Conservation (phyloP, 2,329 filamentous ascomycete genomes). For the Aspergillus piperis region DNA sequence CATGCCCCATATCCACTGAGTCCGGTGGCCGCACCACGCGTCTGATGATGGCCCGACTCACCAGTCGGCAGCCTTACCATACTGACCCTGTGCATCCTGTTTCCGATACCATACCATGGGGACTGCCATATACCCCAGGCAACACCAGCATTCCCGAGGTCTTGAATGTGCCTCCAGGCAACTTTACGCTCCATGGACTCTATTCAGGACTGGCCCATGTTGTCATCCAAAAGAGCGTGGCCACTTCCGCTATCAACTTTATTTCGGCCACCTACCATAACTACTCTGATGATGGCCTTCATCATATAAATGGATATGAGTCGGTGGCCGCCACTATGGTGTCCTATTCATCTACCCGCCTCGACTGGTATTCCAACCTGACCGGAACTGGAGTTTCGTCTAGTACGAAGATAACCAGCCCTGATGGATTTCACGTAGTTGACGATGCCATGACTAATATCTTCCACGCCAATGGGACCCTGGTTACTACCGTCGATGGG, state of each 20-base stretch:
- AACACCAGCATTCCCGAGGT: constrained; percentile 1
- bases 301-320: constrained; percentile 39
- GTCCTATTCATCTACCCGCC: constrained; percentile 22
- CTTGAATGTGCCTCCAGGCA: constrained; percentile 7
- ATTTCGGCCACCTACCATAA: constrained; percentile 40
- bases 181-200: constrained; percentile 21
- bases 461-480: constrained; percentile 45
- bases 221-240: constrained; percentile 1
- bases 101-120: constrained; percentile 25
- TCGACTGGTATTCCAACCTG: constrained; percentile 46
- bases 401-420: constrained; percentile 43
- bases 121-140: constrained; percentile 13
- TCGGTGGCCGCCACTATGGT: constrained; percentile 29
- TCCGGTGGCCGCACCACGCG: constrained; percentile 42
- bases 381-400: constrained; percentile 32
- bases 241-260: constrained; percentile 17
- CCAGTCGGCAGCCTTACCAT: constrained; percentile 31
- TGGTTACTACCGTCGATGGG: constrained; percentile 43
- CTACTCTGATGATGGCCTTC: constrained; percentile 40
- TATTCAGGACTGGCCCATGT: constrained; percentile 16
- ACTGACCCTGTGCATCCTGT: constrained; percentile 26
- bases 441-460: constrained; percentile 41
- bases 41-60: constrained; percentile 47
- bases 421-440: constrained; percentile 45
- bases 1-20: constrained; percentile 44